Percentiles rank a stretch among this genome's conserved stretches.
These are phyloP conservation scores for Cochlearia excelsa DNA, from an alignment of 345 rosid genomes.

Conservation along the genomic window DNA sequence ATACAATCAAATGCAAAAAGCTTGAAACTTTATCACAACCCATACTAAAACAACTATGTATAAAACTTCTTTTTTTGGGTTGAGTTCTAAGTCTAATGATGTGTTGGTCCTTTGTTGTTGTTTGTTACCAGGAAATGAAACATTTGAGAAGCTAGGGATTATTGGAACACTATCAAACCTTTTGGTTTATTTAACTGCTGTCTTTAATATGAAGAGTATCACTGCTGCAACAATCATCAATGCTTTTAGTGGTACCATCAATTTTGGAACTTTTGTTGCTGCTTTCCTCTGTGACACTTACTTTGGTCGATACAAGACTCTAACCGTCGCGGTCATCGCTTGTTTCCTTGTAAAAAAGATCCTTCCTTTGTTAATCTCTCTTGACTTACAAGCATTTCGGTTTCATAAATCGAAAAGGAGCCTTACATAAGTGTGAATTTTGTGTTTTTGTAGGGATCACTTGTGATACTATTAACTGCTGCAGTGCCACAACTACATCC, in stretches of 20 bases:
- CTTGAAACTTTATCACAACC: not conserved
- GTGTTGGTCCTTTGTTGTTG: conserved; percentile 2
- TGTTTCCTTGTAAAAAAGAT: conserved; percentile 56
- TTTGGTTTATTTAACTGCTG: conserved; percentile 67
- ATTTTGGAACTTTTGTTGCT: conserved; percentile 65
- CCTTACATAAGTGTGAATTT: not conserved
- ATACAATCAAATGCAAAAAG: conserved; percentile 20
- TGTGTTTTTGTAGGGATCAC: conserved; percentile 47
- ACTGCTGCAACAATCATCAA: conserved; percentile 73
- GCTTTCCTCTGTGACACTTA: conserved; percentile 73
- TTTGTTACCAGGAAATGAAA: conserved; percentile 51
- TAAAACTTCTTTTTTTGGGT: not conserved
- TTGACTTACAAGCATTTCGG: not conserved
- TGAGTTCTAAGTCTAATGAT: conserved; percentile 3
- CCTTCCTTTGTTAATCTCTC: not conserved
- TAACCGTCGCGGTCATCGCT: conserved; percentile 56
- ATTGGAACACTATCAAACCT: conserved; percentile 74
- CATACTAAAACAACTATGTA: not conserved
- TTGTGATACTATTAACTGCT: conserved; percentile 54
- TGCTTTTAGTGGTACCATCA: conserved; percentile 66
- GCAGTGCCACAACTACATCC: conserved; percentile 61
- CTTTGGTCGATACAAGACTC: conserved; percentile 76
- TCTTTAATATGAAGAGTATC: conserved; percentile 66
- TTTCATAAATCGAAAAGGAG: not conserved
- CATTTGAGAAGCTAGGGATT: conserved; percentile 87